Evolutionary conservation across 2,329 filamentous ascomycete genomes (phyloP), one percentile per base, ranked within the genome.

Genomic region (Pseudopithomyces chartarum): DNA sequence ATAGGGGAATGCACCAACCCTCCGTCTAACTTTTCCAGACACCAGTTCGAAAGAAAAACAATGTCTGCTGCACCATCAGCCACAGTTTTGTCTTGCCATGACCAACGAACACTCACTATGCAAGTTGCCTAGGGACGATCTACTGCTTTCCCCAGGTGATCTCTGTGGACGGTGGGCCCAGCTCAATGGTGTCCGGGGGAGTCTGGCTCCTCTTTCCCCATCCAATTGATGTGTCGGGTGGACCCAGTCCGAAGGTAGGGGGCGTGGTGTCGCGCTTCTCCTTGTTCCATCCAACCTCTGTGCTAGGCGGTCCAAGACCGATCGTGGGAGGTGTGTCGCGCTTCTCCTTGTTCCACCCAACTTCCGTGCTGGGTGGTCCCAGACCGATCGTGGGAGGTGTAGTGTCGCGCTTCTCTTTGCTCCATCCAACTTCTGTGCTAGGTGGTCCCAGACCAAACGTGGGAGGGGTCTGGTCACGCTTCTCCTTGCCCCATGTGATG

Each of bases 401-500:
- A 5, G 11, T 13, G 5, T 36, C 34, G 34, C 47, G 47, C 20
- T 55, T 45, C 7, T 49, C 47, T 15, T 50, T 50, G 15, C 47
- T 60, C 66, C 66, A 69, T 3, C 54, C 61, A 11, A 62, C 50
- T 5, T 51, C 60, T 0, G 63, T 62, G 5, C 53, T 54, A 2
- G 63, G 63, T 34, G 60, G 55, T 20, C 63, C 59, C 12, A 69
- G 54, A 3, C 57, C 50, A 7, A 63, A 59, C 17, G 45, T 49
- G 29, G 55, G 50, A 13, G 53, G 55, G 8, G 50, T 26, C 12
- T 56, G 47, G 7, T 19, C 45, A 4, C 52, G 52, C 29, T 52
- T 43, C 17, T 60, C 50, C 47, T 66, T 68, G 51, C 63, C 60
- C 68, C 68, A 70, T 2, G 47, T 67, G 8, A 64, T 54, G 3